Evolutionary conservation across 192 early-diverging fungal species (phyloP).

Genomic region (Backusella tuberculispora): DNA sequence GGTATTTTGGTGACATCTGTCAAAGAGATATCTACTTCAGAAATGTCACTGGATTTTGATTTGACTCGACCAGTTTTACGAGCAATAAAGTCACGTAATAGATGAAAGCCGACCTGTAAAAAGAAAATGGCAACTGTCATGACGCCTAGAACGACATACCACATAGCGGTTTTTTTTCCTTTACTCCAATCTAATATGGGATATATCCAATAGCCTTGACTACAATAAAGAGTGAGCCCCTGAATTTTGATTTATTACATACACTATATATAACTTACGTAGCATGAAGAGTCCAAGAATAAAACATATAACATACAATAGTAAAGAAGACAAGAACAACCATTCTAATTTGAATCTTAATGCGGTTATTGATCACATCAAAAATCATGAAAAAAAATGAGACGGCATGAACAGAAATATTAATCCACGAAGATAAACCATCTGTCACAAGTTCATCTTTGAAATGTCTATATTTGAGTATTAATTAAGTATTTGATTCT

Average conservation of each 20-base stretch:
- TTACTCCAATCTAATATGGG: constrained; percentile 36
- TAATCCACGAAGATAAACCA: constrained; percentile 16
- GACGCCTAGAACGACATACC: constrained; percentile 31
- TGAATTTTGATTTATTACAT: not conserved
- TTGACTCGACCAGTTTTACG: not conserved
- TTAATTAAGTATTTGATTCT: no score
- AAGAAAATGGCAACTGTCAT: constrained; percentile 33
- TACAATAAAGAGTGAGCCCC: not conserved
- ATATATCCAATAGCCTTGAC: constrained; percentile 38
- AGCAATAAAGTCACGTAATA: constrained; percentile 34
- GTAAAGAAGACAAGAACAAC: constrained; percentile 19
- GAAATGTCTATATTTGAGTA: no score
- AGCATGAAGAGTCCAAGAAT: constrained; percentile 32
- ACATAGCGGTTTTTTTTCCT: constrained; percentile 30
- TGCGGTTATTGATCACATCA: constrained; percentile 37
- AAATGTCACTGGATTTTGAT: no score
- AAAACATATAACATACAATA: constrained; percentile 35
- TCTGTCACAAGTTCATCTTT: no score
- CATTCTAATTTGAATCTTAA: constrained; percentile 24
- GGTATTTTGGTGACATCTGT: no score
- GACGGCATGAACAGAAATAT: constrained; percentile 31
- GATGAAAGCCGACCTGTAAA: constrained; percentile 30
- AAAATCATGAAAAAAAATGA: constrained; percentile 37
- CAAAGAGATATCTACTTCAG: no score
- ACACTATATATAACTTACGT: constrained; percentile 19